Percentiles rank a stretch among this genome's conserved stretches.
These are phyloP conservation scores for Rosa lucieae DNA, from an alignment of 306 rosid genomes.

Conservation along the genomic window DNA sequence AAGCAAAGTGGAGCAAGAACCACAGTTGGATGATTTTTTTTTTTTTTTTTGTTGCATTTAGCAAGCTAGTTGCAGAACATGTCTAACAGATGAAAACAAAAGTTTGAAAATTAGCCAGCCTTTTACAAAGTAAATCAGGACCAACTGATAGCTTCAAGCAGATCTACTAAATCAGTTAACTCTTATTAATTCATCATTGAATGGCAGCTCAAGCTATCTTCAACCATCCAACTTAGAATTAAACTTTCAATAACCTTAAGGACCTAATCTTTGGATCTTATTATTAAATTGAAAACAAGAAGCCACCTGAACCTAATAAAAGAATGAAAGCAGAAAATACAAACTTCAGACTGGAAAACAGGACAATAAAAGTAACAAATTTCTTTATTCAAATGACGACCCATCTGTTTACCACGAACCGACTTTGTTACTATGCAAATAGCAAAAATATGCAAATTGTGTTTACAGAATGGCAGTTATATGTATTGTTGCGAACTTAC, in stretches of 20 bases:
- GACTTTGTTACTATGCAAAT: background rate
- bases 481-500: slow-evolving; percentile 45
- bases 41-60: background rate
- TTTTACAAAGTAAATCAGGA: background rate
- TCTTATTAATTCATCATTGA: too few species aligned
- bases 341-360: background rate
- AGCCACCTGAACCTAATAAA: background rate
- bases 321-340: background rate
- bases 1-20: background rate
- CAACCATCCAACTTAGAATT: background rate
- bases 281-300: background rate
- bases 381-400: background rate
- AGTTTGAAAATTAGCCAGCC: background rate
- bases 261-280: background rate
- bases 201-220: background rate
- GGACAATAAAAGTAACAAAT: background rate
- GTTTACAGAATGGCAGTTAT: background rate
- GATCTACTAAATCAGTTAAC: background rate
- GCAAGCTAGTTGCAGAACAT: background rate
- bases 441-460: background rate
- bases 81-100: background rate
- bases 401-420: background rate
- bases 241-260: background rate
- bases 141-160: background rate
- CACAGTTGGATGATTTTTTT: background rate